Evolutionary conservation across 139 green algal species (phyloP).

Genomic region (Chlamydomonas applanata): DNA sequence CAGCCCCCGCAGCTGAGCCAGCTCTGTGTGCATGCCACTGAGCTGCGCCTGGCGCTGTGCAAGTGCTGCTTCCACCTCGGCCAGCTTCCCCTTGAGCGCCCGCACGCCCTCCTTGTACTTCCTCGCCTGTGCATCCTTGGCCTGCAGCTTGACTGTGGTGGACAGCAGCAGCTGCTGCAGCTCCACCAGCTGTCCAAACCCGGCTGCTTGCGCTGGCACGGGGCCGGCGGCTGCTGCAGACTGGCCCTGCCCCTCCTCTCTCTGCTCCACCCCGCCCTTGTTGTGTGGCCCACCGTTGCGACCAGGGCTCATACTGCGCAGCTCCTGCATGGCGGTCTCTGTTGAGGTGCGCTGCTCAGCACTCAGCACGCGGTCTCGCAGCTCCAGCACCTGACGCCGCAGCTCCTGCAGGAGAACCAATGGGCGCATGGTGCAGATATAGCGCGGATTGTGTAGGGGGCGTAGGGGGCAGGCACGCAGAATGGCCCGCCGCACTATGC

Average conservation of each 20-base stretch:
- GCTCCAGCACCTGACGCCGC: slow-evolving; percentile 17
- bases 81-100: slow-evolving; percentile 42
- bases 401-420: slow-evolving; percentile 13
- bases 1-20: slow-evolving; percentile 36
- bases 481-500: no score
- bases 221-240: neutral
- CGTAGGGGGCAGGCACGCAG: no score
- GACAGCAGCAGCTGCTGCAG: slow-evolving; percentile 40
- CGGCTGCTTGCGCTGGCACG: neutral
- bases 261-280: neutral
- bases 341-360: neutral
- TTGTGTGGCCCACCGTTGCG: neutral
- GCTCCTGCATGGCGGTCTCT: neutral
- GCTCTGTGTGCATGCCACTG: neutral
- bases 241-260: neutral
- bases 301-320: neutral
- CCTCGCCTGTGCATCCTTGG: slow-evolving; percentile 41
- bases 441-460: no score
- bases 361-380: slow-evolving; percentile 14
- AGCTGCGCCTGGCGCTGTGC: slow-evolving; percentile 29
- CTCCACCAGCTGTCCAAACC: slow-evolving; percentile 19
- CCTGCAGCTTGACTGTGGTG: slow-evolving; percentile 28
- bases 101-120: slow-evolving; percentile 61
- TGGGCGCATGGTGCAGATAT: neutral
- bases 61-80: slow-evolving; percentile 17